Evolutionary conservation across 164 flowering plant species (phyloP).

Genomic region (Cinnamomum micranthum): DNA sequence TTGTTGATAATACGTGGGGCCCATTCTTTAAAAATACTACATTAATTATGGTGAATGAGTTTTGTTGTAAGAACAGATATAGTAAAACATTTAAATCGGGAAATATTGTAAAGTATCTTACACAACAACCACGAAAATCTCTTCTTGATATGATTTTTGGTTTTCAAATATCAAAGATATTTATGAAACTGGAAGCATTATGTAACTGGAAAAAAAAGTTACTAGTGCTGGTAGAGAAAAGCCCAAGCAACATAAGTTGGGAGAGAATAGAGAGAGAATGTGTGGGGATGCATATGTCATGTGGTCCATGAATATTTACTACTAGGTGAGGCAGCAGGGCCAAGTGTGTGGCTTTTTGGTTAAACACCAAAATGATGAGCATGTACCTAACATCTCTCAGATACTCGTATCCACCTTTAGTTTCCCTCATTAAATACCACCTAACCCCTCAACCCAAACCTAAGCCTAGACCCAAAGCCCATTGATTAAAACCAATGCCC

Average conservation of each 20-base stretch:
- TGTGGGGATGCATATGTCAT: background rate
- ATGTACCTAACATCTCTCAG: background rate
- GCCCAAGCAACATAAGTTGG: background rate
- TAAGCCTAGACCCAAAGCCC: background rate
- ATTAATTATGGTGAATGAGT: no score
- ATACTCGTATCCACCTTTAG: background rate
- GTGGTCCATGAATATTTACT: background rate
- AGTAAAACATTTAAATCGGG: no score
- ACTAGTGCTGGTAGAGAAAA: background rate
- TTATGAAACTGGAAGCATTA: background rate
- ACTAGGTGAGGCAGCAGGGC: background rate
- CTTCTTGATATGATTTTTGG: no score
- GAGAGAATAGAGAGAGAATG: background rate
- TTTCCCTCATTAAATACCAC: background rate
- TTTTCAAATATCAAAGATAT: no score
- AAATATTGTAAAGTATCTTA: no score
- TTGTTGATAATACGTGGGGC: no score
- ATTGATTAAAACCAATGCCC: no score
- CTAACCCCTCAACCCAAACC: background rate
- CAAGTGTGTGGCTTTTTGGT: background rate
- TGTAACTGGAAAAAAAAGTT: background rate
- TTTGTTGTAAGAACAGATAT: no score
- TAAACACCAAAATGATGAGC: background rate
- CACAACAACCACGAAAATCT: no score
- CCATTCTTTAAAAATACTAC: no score